These are phyloP conservation scores for Acacia melanoxylon DNA, from an alignment of 306 rosid species.

Conservation along the genomic window DNA sequence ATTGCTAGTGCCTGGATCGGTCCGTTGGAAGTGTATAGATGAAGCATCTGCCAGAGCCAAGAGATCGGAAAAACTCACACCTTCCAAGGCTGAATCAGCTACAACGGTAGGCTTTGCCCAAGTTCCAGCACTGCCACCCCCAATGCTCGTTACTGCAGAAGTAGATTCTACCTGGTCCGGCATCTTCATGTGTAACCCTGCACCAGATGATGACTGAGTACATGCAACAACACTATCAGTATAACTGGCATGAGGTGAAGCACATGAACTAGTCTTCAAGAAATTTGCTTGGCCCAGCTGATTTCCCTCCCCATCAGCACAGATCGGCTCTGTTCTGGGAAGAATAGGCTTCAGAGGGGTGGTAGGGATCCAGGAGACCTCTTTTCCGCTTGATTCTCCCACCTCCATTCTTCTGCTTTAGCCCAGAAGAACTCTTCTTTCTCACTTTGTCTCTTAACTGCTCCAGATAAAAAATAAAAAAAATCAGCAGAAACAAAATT, in stretches of 20 bases:
- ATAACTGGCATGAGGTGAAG: not conserved
- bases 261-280: not conserved
- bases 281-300: not conserved
- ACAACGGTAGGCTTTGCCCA: not conserved
- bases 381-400: slow-evolving; percentile 11
- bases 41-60: slow-evolving; percentile 32
- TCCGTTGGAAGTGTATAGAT: not conserved
- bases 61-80: slow-evolving; percentile 22
- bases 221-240: slow-evolving; percentile 19
- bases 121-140: slow-evolving; percentile 21
- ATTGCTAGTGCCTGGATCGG: not conserved
- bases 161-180: not conserved
- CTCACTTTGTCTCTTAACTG: not conserved
- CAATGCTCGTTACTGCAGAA: slow-evolving; percentile 8
- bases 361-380: slow-evolving; percentile 36
- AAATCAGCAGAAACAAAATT: not conserved
- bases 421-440: not conserved
- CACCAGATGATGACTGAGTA: not conserved
- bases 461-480: not conserved
- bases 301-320: slow-evolving; percentile 11
- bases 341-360: slow-evolving; percentile 40
- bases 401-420: slow-evolving; percentile 33
- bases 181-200: not conserved
- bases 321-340: slow-evolving; percentile 39
- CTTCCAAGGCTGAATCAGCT: slow-evolving; percentile 1